These are phyloP conservation scores for Golovinomyces cichoracearum DNA, from an alignment of 2,329 filamentous ascomycete species.

Conservation along the genomic window DNA sequence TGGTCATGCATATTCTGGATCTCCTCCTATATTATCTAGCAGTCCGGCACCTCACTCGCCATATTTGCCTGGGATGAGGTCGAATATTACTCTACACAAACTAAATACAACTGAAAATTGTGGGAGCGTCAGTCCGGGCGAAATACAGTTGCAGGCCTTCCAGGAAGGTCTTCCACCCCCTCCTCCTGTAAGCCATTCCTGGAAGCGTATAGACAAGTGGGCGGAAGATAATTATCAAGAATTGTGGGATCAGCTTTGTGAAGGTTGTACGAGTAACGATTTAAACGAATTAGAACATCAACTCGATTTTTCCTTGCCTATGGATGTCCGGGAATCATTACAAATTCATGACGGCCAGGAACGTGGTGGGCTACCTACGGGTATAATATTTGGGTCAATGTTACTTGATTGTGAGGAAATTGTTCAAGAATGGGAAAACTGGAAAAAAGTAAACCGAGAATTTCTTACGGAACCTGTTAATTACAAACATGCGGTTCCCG, in stretches of 20 bases:
- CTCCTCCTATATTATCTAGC: conserved; percentile 16
- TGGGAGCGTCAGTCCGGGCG: conserved; percentile 46
- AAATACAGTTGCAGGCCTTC: conserved; percentile 94
- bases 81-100: conserved; percentile 39
- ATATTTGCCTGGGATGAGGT: conserved; percentile 76
- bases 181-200: conserved; percentile 68
- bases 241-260: conserved; percentile 74
- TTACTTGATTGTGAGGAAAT: conserved; percentile 94
- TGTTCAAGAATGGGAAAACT: conserved; percentile 90
- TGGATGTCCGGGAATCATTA: conserved; percentile 79
- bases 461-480: conserved; percentile 34
- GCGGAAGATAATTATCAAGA: conserved; percentile 87
- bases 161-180: conserved; percentile 72
- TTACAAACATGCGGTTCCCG: conserved; percentile 34
- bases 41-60: conserved; percentile 38
- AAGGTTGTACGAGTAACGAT: conserved; percentile 79
- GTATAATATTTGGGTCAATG: conserved; percentile 85
- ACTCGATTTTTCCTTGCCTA: conserved; percentile 74
- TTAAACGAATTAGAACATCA: conserved; percentile 92
- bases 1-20: conserved; percentile 24
- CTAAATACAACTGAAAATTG: conserved; percentile 37
- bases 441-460: conserved; percentile 78
- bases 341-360: conserved; percentile 92
- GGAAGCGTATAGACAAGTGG: conserved; percentile 85
- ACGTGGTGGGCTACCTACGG: conserved; percentile 68